Percentiles rank a stretch among this genome's conserved stretches.
phyloP scores from a whole-genome alignment of 306 rosid species.

The Sophora flavescens region DNA sequence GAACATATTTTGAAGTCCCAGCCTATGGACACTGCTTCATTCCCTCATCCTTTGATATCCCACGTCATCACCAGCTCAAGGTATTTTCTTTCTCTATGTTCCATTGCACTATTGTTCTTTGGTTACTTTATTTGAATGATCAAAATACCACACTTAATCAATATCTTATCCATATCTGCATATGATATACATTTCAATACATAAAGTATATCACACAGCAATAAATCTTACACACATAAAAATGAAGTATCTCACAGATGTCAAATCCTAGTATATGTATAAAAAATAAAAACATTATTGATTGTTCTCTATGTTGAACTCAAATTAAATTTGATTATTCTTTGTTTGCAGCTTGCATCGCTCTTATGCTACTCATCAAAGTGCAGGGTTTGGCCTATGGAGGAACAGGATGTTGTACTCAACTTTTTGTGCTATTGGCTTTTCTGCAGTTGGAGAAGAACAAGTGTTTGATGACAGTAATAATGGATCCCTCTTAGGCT shows the following conservation, averaged over 20 bases:
- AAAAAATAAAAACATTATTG: too few relatives aligned
- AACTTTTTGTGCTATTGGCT: constrained; percentile 53
- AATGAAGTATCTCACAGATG: too few relatives aligned
- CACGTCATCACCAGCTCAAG: constrained; percentile 60
- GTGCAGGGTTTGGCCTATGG: constrained; percentile 51
- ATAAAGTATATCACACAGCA: neutral
- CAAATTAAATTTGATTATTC: neutral
- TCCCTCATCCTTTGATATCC: constrained; percentile 55
- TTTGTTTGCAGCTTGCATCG: constrained; percentile 55
- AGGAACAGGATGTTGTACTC: constrained; percentile 51
- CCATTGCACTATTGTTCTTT: neutral
- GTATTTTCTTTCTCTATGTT: constrained; percentile 40
- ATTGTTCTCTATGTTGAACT: neutral
- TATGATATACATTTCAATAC: too few relatives aligned
- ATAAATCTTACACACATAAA: neutral
- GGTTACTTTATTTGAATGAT: too few relatives aligned
- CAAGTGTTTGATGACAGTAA: constrained; percentile 53
- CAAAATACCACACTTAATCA: neutral
- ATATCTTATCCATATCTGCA: neutral
- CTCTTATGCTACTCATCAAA: constrained; percentile 45
- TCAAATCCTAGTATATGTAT: too few relatives aligned
- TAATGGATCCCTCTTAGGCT: constrained; percentile 62
- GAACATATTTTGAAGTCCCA: constrained; percentile 24
- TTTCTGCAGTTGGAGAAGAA: constrained; percentile 55
- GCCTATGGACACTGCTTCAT: constrained; percentile 61